phyloP scores from a whole-genome alignment of 345 rosid species.

The Gossypium arboreum region DNA sequence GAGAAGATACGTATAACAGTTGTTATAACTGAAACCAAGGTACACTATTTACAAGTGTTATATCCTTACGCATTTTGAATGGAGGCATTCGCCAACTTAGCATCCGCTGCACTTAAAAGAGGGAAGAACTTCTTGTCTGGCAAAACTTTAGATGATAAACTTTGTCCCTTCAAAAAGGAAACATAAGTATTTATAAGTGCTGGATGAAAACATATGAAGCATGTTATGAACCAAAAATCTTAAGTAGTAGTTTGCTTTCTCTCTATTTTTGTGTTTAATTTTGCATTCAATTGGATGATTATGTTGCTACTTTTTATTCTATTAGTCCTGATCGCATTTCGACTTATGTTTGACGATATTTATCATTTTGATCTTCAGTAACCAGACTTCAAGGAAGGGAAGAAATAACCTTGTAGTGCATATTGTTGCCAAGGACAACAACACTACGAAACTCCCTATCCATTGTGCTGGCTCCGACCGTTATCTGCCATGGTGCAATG shows the following conservation, averaged over 20 bases:
- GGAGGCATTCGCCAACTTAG: conserved; percentile 50
- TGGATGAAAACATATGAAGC: not conserved
- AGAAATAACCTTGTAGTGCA: conserved; percentile 50
- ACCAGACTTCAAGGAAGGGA: not conserved
- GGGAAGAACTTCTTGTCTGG: conserved; percentile 51
- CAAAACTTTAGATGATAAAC: conserved; percentile 51
- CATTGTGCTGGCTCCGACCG: conserved; percentile 85
- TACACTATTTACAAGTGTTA: not conserved
- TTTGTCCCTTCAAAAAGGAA: conserved; percentile 55
- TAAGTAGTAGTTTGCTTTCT: not conserved
- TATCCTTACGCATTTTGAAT: conserved; percentile 52
- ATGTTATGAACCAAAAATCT: not conserved
- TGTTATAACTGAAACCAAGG: not conserved
- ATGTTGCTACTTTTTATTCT: not conserved
- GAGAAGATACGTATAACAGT: not conserved
- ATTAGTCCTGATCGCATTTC: not conserved
- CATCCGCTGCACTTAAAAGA: conserved; percentile 51
- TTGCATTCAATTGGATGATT: not conserved
- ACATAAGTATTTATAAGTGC: not conserved
- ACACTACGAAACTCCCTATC: conserved; percentile 78
- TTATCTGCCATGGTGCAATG: conserved; percentile 81
- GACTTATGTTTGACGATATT: not conserved
- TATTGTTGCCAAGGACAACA: conserved; percentile 56
- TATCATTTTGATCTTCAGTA: not conserved
- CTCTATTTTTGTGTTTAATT: not conserved